Conservation (phyloP, 2,329 filamentous ascomycete genomes). For the Colletotrichum gigasporum region DNA sequence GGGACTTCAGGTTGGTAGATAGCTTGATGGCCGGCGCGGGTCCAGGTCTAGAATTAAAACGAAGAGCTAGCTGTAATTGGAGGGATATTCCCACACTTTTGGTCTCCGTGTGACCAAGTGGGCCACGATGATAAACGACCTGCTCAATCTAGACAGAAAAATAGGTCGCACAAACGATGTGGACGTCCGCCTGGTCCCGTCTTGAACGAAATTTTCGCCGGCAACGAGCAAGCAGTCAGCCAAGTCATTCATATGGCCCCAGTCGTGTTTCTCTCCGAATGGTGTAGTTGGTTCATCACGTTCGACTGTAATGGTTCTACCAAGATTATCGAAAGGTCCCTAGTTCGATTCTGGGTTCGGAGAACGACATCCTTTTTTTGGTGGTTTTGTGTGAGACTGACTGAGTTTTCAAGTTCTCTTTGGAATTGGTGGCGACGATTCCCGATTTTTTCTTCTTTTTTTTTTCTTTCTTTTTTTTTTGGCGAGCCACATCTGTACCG, state of each 20-base stretch:
- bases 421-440: too few relatives aligned
- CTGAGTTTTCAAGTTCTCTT: too few relatives aligned
- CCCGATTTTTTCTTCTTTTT: neutral
- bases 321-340: constrained; percentile 25
- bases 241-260: constrained; percentile 1
- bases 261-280: neutral
- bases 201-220: neutral
- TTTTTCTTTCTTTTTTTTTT: neutral
- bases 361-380: neutral
- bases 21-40: too few relatives aligned
- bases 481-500: too few relatives aligned
- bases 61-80: neutral
- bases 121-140: neutral
- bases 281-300: constrained; percentile 27
- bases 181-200: too few relatives aligned
- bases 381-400: too few relatives aligned
- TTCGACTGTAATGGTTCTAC: constrained; percentile 25
- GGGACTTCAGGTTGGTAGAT: too few relatives aligned
- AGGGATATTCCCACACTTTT: too few relatives aligned
- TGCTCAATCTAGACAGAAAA: neutral
- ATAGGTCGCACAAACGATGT: too few relatives aligned
- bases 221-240: neutral
- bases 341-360: constrained; percentile 22
- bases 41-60: too few relatives aligned
- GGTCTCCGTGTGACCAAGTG: too few relatives aligned